Conservation (phyloP, 495 filamentous ascomycete species). For the Geopyxis carbonaria region DNA sequence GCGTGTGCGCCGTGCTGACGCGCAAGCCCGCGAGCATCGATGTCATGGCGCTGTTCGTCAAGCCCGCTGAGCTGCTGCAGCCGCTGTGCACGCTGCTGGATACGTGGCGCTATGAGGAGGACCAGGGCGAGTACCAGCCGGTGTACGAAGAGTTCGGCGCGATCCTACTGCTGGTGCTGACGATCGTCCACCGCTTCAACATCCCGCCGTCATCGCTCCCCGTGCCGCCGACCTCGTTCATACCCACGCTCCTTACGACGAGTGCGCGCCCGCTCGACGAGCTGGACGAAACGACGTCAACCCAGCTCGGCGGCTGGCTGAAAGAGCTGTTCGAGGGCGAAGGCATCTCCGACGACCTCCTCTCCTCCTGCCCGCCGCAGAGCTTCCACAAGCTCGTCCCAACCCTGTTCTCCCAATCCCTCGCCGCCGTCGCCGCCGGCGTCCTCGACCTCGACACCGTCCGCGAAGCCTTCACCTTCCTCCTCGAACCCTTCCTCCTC, state of each 20-base stretch:
- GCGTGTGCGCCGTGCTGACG: conserved; percentile 62
- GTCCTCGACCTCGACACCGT: conserved; percentile 62
- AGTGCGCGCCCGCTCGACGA: conserved; percentile 43
- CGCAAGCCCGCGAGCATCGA: conserved; percentile 64
- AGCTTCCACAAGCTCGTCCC: conserved; percentile 87
- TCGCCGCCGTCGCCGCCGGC: conserved; percentile 53
- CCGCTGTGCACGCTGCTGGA: conserved; percentile 76
- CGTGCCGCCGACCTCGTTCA: conserved; percentile 46
- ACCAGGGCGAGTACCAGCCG: conserved; percentile 82
- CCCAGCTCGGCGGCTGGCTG: conserved; percentile 70
- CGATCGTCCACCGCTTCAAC: conserved; percentile 69
- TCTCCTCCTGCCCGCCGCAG: conserved; percentile 80
- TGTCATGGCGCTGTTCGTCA: conserved; percentile 72
- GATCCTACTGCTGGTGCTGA: conserved; percentile 64
- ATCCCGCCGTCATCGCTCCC: conserved; percentile 53
- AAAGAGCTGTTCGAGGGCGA: conserved; percentile 71
- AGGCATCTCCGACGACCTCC: conserved; percentile 69
- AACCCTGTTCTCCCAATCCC: conserved; percentile 70
- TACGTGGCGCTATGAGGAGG: conserved; percentile 83
- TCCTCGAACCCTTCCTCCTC: conserved; percentile 77
- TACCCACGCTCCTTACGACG: conserved; percentile 56
- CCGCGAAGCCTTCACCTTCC: conserved; percentile 74
- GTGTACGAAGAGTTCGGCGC: conserved; percentile 94
- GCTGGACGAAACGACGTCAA: conserved; percentile 43
- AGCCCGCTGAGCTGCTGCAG: conserved; percentile 53